Base-by-base conservation (phyloP, 2,329 filamentous ascomycete species). In the Aspergillus novoparasiticus region DNA sequence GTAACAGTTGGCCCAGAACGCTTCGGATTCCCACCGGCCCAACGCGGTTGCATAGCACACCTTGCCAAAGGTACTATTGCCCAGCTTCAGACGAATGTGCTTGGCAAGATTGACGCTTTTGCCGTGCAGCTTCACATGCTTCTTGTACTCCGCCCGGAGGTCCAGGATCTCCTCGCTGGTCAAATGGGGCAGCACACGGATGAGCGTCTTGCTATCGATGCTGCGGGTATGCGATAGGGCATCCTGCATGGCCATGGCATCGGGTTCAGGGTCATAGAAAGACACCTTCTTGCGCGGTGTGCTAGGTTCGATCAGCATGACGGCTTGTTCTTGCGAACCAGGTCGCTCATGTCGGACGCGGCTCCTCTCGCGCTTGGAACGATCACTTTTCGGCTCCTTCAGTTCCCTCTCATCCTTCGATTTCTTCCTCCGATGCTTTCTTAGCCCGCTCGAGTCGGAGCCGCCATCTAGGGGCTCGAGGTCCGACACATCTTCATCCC, bases 1-100 rank as follows among this genome's bases (percentile, higher is more conserved):
- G 89, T 93, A 98, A 78, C 93, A 97, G 77, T 97, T 98, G 64
- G 94, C 93, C 94, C 95, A 99, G 83, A 97, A 97, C 0, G 93
- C 92, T 77, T 99, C 95, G 69, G 89, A 90, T 80, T 97, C 95
- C 89, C 93, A 98, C 58, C 86, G 86, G 11, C 95, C 95, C 0
- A 98, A 86, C 0, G 94, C 93, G 2, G 92, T 94, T 4, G 94
- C 89, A 76, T 98, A 97, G 73, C 90, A 93, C 8, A 91, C 91
- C 79, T 98, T 98, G 80, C 94, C 94, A 68, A 98, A 89, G 36
- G 74, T 66, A 32, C 70, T 73, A 69, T 87, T 89, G 21, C 79
- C 80, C 2, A 80, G 72, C 60, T 80, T 80, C 58, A 81, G 71
- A 10, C 80, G 78, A 64, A 85, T 79, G 68, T 84, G 83, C 54